These are phyloP conservation scores for Epichloe coenophiala DNA, from an alignment of 2,329 filamentous ascomycete genomes.

Conservation along the genomic window DNA sequence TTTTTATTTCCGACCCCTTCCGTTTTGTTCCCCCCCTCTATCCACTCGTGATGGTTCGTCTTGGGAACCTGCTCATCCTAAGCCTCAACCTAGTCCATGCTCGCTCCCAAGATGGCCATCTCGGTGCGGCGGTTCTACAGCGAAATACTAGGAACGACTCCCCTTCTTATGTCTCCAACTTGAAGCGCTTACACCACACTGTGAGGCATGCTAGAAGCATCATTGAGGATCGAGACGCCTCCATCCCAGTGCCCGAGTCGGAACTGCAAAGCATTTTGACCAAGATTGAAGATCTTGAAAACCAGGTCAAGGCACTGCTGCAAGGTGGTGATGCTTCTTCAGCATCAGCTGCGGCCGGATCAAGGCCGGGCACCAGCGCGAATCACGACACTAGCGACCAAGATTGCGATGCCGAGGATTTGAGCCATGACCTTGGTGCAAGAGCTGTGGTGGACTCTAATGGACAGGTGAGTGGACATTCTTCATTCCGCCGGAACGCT, in stretches of 20 bases:
- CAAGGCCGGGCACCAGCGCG: background rate
- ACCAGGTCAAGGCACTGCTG: conserved; percentile 16
- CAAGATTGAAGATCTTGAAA: conserved; percentile 15
- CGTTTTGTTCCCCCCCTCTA: background rate
- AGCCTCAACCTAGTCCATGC: conserved; percentile 4
- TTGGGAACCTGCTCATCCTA: conserved; percentile 6
- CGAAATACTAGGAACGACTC: background rate
- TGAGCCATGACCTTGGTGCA: conserved; percentile 7
- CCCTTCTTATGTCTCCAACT: conserved; percentile 7
- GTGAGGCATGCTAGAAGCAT: conserved; percentile 11
- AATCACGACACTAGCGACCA: conserved; percentile 1
- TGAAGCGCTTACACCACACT: conserved; percentile 7
- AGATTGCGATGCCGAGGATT: conserved; percentile 7
- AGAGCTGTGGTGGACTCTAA: conserved; percentile 5
- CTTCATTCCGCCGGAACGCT: conserved; percentile 12
- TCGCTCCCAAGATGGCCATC: background rate
- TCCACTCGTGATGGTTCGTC: conserved; percentile 7
- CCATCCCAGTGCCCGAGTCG: conserved; percentile 13
- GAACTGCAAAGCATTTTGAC: conserved; percentile 15
- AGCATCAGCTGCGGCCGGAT: background rate
- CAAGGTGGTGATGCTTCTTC: background rate
- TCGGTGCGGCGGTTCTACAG: background rate
- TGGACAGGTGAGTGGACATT: conserved; percentile 13
- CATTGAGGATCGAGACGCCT: conserved; percentile 13
- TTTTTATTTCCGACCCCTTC: background rate